Conservation (phyloP, 2,329 filamentous ascomycete species). For the Xylogone sp. region DNA sequence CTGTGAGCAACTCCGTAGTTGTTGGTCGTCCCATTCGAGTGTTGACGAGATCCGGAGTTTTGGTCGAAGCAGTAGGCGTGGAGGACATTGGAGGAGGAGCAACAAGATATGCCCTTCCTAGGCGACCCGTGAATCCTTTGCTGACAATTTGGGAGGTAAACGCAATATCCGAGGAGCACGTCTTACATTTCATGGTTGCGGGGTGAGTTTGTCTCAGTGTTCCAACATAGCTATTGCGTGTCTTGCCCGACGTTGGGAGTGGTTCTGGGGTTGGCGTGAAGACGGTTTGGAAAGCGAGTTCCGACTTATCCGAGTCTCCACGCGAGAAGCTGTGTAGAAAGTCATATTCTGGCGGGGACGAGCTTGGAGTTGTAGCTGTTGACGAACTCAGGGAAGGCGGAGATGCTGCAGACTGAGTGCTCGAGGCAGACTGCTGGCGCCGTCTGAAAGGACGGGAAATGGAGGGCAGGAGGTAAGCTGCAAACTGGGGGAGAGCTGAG, state of each 20-base stretch:
- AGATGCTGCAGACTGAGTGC: conserved; percentile 19
- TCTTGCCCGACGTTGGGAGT: too few relatives aligned
- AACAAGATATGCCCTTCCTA: conserved; percentile 61
- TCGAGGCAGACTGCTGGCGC: conserved; percentile 29
- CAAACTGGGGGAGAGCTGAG: conserved; percentile 32
- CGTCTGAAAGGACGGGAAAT: conserved; percentile 45
- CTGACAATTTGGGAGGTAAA: conserved; percentile 58
- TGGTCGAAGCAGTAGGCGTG: conserved; percentile 8
- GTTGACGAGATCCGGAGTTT: conserved; percentile 43
- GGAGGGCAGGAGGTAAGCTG: conserved; percentile 49
- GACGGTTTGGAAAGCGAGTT: too few relatives aligned
- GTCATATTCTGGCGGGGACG: conserved; percentile 15
- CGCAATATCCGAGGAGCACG: conserved; percentile 58
- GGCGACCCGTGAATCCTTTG: conserved; percentile 63
- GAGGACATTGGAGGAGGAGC: conserved; percentile 30
- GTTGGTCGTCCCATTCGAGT: conserved; percentile 51
- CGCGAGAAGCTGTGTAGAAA: neutral
- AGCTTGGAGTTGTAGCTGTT: conserved; percentile 15
- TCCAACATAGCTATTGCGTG: neutral
- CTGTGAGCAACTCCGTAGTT: conserved; percentile 56
- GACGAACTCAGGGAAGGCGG: conserved; percentile 34
- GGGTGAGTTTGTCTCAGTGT: conserved; percentile 41
- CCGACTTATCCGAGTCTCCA: conserved; percentile 15
- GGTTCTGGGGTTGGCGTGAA: too few relatives aligned
- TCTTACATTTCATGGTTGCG: conserved; percentile 54